Percentiles rank a stretch among this genome's conserved stretches.
Conservation (phyloP, 148 eudicot genomes). For the Diospyros kaki region DNA sequence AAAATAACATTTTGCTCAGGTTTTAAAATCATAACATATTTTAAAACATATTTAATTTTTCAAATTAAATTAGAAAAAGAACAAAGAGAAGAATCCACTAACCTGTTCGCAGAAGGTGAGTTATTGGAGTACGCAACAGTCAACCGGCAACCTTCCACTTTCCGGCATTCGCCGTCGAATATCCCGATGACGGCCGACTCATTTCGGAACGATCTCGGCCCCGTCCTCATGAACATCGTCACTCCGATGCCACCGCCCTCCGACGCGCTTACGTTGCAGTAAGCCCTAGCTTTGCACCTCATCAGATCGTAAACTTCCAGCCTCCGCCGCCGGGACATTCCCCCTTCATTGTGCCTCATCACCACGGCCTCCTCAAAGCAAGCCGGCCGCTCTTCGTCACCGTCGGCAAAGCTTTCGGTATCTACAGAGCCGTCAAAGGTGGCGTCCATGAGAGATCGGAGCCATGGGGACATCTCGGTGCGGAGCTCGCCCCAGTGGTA, state of each 20-base stretch:
- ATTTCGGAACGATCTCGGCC: conserved; percentile 63
- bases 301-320: conserved; percentile 49
- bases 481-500: conserved; percentile 80
- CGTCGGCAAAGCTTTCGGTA: conserved; percentile 28
- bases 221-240: conserved; percentile 61
- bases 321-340: conserved; percentile 54
- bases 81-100: not conserved
- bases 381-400: conserved; percentile 16
- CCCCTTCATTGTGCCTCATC: conserved; percentile 71
- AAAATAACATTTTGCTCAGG: too few species aligned
- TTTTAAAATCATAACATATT: too few species aligned
- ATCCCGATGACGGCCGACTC: conserved; percentile 42
- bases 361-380: conserved; percentile 75
- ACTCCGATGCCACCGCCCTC: conserved; percentile 35
- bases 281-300: conserved; percentile 57
- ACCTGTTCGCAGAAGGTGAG: conserved; percentile 86
- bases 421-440: conserved; percentile 39
- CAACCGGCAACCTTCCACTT: conserved; percentile 45
- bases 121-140: conserved; percentile 48
- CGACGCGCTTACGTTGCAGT: conserved; percentile 33
- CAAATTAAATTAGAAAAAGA: not conserved
- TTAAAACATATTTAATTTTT: too few species aligned
- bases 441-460: conserved; percentile 47
- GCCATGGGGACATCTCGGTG: conserved; percentile 48
- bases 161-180: conserved; percentile 48